Conservation (phyloP, 1,284 basidiomycete species). For the Moesziomyces globuligerus region DNA sequence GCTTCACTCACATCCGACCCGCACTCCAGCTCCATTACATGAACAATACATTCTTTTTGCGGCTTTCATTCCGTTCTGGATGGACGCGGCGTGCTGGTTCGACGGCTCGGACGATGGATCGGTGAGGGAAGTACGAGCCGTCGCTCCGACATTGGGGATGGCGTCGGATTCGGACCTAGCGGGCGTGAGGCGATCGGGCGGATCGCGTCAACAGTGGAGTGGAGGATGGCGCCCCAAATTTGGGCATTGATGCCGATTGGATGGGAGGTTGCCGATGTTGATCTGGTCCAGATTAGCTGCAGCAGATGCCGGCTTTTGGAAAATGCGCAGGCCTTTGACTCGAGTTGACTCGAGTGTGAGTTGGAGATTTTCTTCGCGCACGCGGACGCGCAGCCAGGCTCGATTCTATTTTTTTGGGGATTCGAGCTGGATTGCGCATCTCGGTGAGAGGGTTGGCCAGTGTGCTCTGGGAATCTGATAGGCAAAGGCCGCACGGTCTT, state of each 20-base stretch:
- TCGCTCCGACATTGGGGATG: neutral
- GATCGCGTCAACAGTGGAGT: too few relatives aligned
- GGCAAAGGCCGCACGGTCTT: conserved; percentile 38
- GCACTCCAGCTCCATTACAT: neutral
- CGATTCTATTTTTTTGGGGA: conserved; percentile 4
- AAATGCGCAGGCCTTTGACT: neutral
- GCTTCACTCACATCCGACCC: too few relatives aligned
- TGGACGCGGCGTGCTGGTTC: too few relatives aligned
- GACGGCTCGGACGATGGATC: neutral
- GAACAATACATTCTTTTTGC: neutral
- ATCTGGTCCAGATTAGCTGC: conserved; percentile 1
- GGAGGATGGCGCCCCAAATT: too few relatives aligned
- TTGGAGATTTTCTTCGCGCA: too few relatives aligned
- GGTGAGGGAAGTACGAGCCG: neutral
- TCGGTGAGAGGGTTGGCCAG: neutral
- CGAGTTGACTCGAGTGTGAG: neutral
- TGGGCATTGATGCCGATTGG: conserved; percentile 1
- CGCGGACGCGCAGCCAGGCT: too few relatives aligned
- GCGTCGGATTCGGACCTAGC: neutral
- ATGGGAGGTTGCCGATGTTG: neutral
- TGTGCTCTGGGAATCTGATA: conserved; percentile 21
- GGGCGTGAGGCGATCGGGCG: neutral
- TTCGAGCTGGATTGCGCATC: neutral
- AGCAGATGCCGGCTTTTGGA: conserved; percentile 17
- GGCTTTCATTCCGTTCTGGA: neutral